Base-by-base conservation (phyloP, 176 grass and related monocot species). In the Dactylis glomerata region DNA sequence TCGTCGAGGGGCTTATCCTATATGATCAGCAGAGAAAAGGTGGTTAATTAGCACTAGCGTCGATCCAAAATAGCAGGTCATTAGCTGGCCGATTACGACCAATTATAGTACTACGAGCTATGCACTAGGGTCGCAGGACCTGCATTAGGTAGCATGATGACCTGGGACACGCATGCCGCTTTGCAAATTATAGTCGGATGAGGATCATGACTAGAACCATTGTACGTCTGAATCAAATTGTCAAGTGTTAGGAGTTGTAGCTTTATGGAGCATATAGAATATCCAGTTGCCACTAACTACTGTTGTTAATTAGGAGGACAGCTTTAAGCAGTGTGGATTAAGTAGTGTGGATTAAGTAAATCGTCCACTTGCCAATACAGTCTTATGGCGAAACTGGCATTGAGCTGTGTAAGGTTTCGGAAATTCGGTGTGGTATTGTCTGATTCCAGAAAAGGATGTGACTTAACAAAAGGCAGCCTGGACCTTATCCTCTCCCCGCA, bases 361-460 rank as follows among this genome's bases (percentile, higher is more conserved):
- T 8, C 23, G 0, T 73, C 80, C 63, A 72, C 86, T 73, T 72
- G 86, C n/a, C 26, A 13, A 83, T 88, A 64, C 74, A 7, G 23
- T 13, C 52, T 13, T 71, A 13, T 2, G 19, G 16, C 8, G 12
- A 62, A 78, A 44, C 41, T 42, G 63, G 73, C 38, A 38, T 16
- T 24, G 33, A 8, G 19, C 7, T 16, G 17, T 34, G 2, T 34
- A 32, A 16, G 15, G 2, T 33, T 58, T 19, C n/a, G n/a, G n/a
- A n/a, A n/a, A n/a, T n/a, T n/a, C n/a, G n/a, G n/a, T n/a, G n/a
- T n/a, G n/a, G n/a, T n/a, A n/a, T n/a, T n/a, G n/a, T n/a, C n/a
- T n/a, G n/a, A n/a, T n/a, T n/a, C n/a, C n/a, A n/a, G n/a, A n/a
- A n/a, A n/a, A n/a, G n/a, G n/a, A n/a, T n/a, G n/a, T n/a, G n/a